Evolutionary conservation across 2,329 filamentous ascomycete species (phyloP), one percentile per base, ranked within the genome.

Genomic region (Sclerotinia nivalis): DNA sequence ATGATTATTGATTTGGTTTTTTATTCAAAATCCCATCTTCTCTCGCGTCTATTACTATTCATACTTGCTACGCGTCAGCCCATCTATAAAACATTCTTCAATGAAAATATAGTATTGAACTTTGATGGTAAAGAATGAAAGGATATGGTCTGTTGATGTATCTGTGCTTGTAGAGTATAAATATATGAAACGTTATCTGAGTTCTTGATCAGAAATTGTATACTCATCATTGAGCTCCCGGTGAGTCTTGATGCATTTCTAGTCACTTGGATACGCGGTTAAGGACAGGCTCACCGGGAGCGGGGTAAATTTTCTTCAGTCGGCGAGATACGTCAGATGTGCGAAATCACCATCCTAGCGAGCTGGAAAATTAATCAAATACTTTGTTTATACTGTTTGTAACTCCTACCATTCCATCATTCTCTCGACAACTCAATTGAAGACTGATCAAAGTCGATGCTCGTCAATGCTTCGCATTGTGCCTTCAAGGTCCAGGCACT

Each of bases 401-500:
- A 22, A 10, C 10, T 20, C 3, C n/a, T 28, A 9, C 28, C 20
- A 20, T 45, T 58, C 4, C 37, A 4, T 10, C 8, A 22, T 20
- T 18, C 22, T 18, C 0, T 45, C 20, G 37, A 22, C 4, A 20
- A 13, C 4, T 18, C 20, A 22, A 12, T 37, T 9, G 31, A 37
- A 20, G 15, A 52, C 6, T 28, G 20, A n/a, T 22, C 9, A 22
- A 28, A 65, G n/a, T 65, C 52, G 34, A 52, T 65, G 61, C 31
- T 65, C 25, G 69, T 61, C 69, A 70, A 70, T 70, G 69, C 69
- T 70, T 40, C 69, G 54, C 52, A 61, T 31, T 62, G 69, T 47
- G 13, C 47, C 56, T 61, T 45, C 54, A 28, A 68, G 56, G 58
- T 31, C 22, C 15, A 54, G 37, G 47, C 37, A 55, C 22, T 68